Evolutionary conservation across 2,329 filamentous ascomycete species (phyloP).

Genomic region (Aschersonia sp.): DNA sequence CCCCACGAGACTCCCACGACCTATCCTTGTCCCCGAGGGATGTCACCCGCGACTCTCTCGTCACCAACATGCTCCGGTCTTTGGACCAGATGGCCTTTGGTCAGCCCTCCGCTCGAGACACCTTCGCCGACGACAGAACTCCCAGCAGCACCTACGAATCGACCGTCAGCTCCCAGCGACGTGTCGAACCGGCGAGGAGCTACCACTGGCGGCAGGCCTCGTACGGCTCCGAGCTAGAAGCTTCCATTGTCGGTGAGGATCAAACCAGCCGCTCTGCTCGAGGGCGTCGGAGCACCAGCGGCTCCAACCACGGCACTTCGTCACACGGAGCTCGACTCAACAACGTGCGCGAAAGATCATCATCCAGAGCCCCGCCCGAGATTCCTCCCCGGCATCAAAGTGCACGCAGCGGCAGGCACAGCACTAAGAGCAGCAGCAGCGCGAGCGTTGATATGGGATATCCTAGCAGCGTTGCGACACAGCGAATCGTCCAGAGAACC

Average conservation of each 20-base stretch:
- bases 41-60: constrained; percentile 75
- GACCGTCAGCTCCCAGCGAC: background rate
- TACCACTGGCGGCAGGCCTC: constrained; percentile 25
- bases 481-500: constrained; percentile 39
- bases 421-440: constrained; percentile 50
- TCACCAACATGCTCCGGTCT: constrained; percentile 89
- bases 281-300: constrained; percentile 65
- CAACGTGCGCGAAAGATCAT: constrained; percentile 37
- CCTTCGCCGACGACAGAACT: background rate
- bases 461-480: constrained; percentile 39
- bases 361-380: constrained; percentile 19
- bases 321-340: constrained; percentile 42
- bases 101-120: constrained; percentile 16
- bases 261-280: constrained; percentile 13
- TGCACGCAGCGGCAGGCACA: constrained; percentile 38
- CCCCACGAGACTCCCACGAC: constrained; percentile 60
- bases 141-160: constrained; percentile 2
- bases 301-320: constrained; percentile 55
- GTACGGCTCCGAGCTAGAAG: constrained; percentile 42
- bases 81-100: constrained; percentile 66
- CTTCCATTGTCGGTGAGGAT: constrained; percentile 23
- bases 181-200: background rate
- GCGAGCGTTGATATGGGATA: constrained; percentile 54
- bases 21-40: constrained; percentile 64
- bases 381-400: constrained; percentile 27